Evolutionary conservation across 1,139 yeast genomes (phyloP).

Genomic region (Zhuliangozyma parablackwelliae): DNA sequence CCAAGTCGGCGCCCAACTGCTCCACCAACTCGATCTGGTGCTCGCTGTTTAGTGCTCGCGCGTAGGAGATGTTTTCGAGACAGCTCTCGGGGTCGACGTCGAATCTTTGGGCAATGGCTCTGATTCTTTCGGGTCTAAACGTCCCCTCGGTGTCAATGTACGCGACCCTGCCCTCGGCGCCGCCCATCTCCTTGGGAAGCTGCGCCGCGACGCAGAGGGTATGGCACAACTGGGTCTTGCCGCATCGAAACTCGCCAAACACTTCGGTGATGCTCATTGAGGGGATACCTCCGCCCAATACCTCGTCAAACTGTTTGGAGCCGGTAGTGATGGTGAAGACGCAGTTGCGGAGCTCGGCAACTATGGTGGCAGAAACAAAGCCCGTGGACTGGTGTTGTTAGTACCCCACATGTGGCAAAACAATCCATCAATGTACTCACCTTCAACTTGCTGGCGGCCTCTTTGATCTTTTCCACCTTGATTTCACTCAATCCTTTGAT

Average conservation of each 20-base stretch:
- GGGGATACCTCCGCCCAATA: conserved; percentile 56
- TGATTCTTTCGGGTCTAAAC: conserved; percentile 53
- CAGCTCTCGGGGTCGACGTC: conserved; percentile 51
- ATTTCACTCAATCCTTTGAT: conserved; percentile 55
- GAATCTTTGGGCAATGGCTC: conserved; percentile 50
- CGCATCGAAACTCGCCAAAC: conserved; percentile 60
- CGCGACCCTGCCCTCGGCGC: conserved; percentile 61
- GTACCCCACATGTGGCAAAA: neutral
- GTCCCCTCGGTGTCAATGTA: conserved; percentile 61
- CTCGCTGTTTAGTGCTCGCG: conserved; percentile 56
- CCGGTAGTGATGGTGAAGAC: conserved; percentile 52
- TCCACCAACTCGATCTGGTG: conserved; percentile 58
- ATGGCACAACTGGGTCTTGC: conserved; percentile 58
- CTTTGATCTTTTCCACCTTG: conserved; percentile 60
- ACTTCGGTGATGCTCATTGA: conserved; percentile 63
- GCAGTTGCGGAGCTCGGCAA: conserved; percentile 44
- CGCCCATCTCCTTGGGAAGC: conserved; percentile 50
- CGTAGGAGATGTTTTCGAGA: conserved; percentile 52
- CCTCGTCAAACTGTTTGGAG: conserved; percentile 47
- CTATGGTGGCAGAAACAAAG: conserved; percentile 51
- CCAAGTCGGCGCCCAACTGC: conserved; percentile 44
- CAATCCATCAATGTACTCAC: conserved; percentile 10
- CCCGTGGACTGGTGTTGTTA: conserved; percentile 28
- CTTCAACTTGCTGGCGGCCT: conserved; percentile 50
- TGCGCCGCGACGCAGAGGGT: conserved; percentile 59